Evolutionary conservation across 2,329 filamentous ascomycete genomes (phyloP).

Genomic region (Parastagonospora avenae): DNA sequence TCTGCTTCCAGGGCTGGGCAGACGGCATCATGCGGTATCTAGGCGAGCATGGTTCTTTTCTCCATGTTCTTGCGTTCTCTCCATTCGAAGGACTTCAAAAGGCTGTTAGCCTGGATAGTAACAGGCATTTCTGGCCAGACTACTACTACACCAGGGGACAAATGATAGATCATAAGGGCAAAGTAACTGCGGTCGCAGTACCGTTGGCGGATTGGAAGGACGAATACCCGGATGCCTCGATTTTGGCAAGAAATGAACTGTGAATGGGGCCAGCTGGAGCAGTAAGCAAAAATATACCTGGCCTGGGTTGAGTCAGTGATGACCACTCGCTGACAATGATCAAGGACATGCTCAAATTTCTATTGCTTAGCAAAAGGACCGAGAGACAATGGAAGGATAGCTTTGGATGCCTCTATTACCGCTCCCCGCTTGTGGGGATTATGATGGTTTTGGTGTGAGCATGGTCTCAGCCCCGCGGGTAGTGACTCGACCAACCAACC

Average conservation of each 20-base stretch:
- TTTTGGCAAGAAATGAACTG: no score
- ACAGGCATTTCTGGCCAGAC: conserved; percentile 1
- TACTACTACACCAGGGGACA: conserved; percentile 1
- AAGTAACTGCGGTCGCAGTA: background rate
- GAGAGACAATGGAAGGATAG: no score
- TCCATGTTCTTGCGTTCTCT: conserved; percentile 1
- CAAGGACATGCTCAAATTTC: no score
- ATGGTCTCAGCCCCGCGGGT: no score
- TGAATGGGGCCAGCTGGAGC: no score
- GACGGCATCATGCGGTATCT: conserved; percentile 3
- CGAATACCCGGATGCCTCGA: background rate
- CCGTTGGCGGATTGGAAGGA: background rate
- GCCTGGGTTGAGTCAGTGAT: no score
- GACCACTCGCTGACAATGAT: no score
- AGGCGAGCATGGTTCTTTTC: background rate
- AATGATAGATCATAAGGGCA: background rate
- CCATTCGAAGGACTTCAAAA: background rate
- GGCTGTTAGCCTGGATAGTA: background rate
- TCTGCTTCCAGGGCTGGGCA: background rate
- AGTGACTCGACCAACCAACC: background rate
- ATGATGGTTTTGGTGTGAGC: no score
- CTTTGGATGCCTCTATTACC: no score
- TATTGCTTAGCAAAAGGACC: no score
- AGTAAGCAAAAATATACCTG: no score
- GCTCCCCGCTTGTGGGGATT: no score